phyloP scores from a whole-genome alignment of 257 asterid genomes.

The Linaria vulgaris region DNA sequence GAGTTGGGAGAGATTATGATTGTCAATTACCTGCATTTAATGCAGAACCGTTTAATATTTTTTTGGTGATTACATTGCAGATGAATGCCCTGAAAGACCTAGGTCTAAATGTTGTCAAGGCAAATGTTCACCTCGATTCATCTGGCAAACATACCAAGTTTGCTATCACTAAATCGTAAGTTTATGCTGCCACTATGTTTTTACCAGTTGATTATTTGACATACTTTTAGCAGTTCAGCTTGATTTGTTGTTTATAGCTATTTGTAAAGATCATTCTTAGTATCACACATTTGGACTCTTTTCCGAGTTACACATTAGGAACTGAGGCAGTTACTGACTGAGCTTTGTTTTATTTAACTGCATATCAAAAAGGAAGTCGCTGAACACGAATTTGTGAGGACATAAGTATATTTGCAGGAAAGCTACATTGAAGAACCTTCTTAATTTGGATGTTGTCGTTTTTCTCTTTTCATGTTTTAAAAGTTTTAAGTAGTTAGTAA shows the following conservation, averaged over 20 bases:
- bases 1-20: background rate
- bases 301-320: background rate
- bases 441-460: background rate
- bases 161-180: slow-evolving; percentile 86
- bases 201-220: slow-evolving; percentile 3
- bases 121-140: slow-evolving; percentile 87
- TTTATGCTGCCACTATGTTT: slow-evolving; percentile 10
- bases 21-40: slow-evolving; percentile 11
- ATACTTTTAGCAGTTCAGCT: slow-evolving; percentile 13
- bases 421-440: background rate
- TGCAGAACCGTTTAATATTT: slow-evolving; percentile 21
- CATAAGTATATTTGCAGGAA: background rate
- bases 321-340: background rate
- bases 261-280: background rate
- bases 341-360: slow-evolving; percentile 8
- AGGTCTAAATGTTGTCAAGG: slow-evolving; percentile 91
- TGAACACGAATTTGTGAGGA: background rate
- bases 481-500: too few relatives aligned
- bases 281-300: background rate
- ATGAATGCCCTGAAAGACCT: slow-evolving; percentile 83
- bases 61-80: slow-evolving; percentile 42
- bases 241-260: background rate
- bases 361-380: background rate
- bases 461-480: background rate
- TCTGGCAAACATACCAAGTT: slow-evolving; percentile 95